Evolutionary conservation across 768 basidiomycete genomes (phyloP), one percentile per base, ranked within the genome.

Genomic region (Mycena belliarum): DNA sequence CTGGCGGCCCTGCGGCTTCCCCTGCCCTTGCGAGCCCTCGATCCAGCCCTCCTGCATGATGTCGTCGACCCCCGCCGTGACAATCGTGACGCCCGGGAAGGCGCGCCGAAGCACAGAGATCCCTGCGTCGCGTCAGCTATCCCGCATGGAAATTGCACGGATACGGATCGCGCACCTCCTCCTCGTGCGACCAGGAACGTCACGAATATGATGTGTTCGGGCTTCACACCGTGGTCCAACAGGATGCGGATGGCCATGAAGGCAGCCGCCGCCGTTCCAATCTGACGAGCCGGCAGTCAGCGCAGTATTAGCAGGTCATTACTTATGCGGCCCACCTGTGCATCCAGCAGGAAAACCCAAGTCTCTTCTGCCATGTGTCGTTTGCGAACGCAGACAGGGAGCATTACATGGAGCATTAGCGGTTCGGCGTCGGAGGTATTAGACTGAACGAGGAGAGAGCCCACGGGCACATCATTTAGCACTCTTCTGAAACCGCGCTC

Each of bases 161-260:
- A 21, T 38, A 1, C 25, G 3, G 20, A 21, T 16, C 40, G 40
- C 18, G 18, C 38, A 56, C 94, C 91, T 18, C 95, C 94, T 16
- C 76, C 80, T n/a, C 85, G 81, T 8, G 94, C 89, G 46, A 96
- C 88, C 10, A 98, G 79, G 74, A 96, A 93, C 0, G 93, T 88
- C 15, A 95, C 84, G 67, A 95, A 95, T 55, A 97, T 85, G 63
- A 97, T 95, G 65, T 83, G 86, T 58, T 89, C 85, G 70, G 94
- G 84, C 53, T 71, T 82, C 18, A 96, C 87, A 14, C 96, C 94
- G 64, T 99, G 96, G 69, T 99, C 96, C 18, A 98, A 80, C 11
- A 98, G 76, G 12, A 96, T 83, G 26, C 96, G 89, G 59, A 99
- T 91, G 0, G 95, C 89, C 96, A 98, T 98, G 71, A 98, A 91